Conservation (phyloP, 768 basidiomycete species). For the Rhizopogon roseolus region DNA sequence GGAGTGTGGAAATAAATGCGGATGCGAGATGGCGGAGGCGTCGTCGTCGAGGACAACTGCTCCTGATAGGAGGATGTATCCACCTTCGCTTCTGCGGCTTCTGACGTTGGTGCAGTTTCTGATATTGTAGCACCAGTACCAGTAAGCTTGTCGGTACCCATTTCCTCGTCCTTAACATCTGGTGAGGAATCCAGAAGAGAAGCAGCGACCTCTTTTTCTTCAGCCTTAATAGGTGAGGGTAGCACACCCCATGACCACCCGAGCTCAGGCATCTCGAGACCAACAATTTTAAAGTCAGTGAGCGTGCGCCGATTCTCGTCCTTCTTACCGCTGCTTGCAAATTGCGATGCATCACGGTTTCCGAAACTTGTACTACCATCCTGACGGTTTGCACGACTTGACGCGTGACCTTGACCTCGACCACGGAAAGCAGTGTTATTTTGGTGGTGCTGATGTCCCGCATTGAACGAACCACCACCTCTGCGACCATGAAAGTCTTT, state of each 20-base stretch:
- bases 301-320: slow-evolving; percentile 89
- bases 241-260: slow-evolving; percentile 83
- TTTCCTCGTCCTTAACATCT: slow-evolving; percentile 28
- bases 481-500: slow-evolving; percentile 64
- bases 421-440: slow-evolving; percentile 49
- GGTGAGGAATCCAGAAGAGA: slow-evolving; percentile 27
- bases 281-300: slow-evolving; percentile 97
- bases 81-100: slow-evolving; percentile 28
- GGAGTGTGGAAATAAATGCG: slow-evolving; percentile 93
- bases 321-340: slow-evolving; percentile 61
- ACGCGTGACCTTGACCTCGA: slow-evolving; percentile 54
- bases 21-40: slow-evolving; percentile 70
- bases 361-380: slow-evolving; percentile 33
- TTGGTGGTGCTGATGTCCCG: slow-evolving; percentile 35
- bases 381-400: slow-evolving; percentile 34
- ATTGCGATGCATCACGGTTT: slow-evolving; percentile 46
- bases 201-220: slow-evolving; percentile 31
- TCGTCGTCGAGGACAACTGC: slow-evolving; percentile 25
- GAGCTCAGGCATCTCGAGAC: slow-evolving; percentile 77
- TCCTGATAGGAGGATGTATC: slow-evolving; percentile 22
- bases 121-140: slow-evolving; percentile 10
- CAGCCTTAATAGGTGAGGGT: slow-evolving; percentile 33
- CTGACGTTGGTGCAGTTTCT: slow-evolving; percentile 17
- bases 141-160: slow-evolving; percentile 8
- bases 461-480: slow-evolving; percentile 56